These are phyloP conservation scores for Metschnikowia orientalis DNA, from an alignment of 805 yeast species.

Conservation along the genomic window DNA sequence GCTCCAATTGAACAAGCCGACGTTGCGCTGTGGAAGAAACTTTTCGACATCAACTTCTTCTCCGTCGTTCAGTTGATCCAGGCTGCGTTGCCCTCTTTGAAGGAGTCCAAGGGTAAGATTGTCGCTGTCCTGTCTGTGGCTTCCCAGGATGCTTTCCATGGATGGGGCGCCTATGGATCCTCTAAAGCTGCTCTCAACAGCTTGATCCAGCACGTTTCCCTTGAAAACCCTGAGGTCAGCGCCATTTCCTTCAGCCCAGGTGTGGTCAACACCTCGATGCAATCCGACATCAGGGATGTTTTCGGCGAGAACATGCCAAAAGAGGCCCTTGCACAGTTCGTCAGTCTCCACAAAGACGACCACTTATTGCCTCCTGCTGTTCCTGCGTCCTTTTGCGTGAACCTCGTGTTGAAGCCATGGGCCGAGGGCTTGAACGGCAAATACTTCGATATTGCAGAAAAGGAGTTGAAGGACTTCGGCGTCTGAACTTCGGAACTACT, in stretches of 20 bases:
- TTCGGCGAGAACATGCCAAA: conserved; percentile 58
- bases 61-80: conserved; percentile 60
- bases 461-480: conserved; percentile 8
- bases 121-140: conserved; percentile 93
- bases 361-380: conserved; percentile 62
- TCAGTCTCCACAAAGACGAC: conserved; percentile 53
- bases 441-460: conserved; percentile 60
- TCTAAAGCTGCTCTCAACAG: conserved; percentile 91
- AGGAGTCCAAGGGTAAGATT: conserved; percentile 53
- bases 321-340: conserved; percentile 57
- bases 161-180: conserved; percentile 91
- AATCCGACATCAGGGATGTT: conserved; percentile 64
- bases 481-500: no score
- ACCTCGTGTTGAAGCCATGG: conserved; percentile 60
- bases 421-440: conserved; percentile 57
- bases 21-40: conserved; percentile 52
- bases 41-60: conserved; percentile 76
- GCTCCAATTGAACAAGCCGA: conserved; percentile 48
- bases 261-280: conserved; percentile 91
- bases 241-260: conserved; percentile 88
- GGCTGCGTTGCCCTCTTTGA: conserved; percentile 54
- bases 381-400: conserved; percentile 69
- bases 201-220: conserved; percentile 59
- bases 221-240: conserved; percentile 57
- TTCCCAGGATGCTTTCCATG: conserved; percentile 52